A percentile compares a stretch with the other conserved stretches of the same genome.
These are phyloP conservation scores for Mrakia hoshinonis DNA, from an alignment of 768 basidiomycete genomes.

Conservation along the genomic window DNA sequence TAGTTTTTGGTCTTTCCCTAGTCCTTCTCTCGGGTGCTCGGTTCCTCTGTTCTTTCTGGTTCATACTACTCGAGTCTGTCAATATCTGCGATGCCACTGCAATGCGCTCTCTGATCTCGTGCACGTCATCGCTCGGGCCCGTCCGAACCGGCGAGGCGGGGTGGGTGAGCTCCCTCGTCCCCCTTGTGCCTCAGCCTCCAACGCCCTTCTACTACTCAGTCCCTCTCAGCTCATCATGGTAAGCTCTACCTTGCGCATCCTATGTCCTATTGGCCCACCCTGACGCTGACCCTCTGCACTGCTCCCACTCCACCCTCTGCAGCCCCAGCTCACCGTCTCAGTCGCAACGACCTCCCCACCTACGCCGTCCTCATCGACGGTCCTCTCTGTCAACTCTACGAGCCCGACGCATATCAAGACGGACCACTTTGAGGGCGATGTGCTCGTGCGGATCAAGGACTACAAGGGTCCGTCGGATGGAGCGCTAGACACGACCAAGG, in stretches of 20 bases:
- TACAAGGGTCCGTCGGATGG: slow-evolving; percentile 21
- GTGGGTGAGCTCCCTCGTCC: neutral
- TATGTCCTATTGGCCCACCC: neutral
- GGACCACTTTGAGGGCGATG: slow-evolving; percentile 19
- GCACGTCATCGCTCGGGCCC: neutral
- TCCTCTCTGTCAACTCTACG: slow-evolving; percentile 17
- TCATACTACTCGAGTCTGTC: neutral
- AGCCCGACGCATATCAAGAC: slow-evolving; percentile 18
- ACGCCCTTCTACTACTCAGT: neutral
- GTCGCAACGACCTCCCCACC: neutral
- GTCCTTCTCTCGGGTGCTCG: neutral
- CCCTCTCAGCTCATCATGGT: neutral
- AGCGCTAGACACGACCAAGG: neutral
- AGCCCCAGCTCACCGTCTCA: neutral
- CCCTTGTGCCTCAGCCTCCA: neutral
- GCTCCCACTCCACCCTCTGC: neutral
- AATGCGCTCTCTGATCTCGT: neutral
- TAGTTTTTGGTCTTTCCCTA: no score
- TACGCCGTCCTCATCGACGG: neutral
- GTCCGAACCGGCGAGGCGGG: neutral
- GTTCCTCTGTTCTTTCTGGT: neutral
- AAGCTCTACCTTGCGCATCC: neutral
- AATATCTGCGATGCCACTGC: neutral
- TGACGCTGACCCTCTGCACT: neutral
- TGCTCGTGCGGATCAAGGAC: slow-evolving; percentile 26